These are phyloP conservation scores for Dendrostoma leiphaemia DNA, from an alignment of 2,329 filamentous ascomycete genomes.

Conservation along the genomic window DNA sequence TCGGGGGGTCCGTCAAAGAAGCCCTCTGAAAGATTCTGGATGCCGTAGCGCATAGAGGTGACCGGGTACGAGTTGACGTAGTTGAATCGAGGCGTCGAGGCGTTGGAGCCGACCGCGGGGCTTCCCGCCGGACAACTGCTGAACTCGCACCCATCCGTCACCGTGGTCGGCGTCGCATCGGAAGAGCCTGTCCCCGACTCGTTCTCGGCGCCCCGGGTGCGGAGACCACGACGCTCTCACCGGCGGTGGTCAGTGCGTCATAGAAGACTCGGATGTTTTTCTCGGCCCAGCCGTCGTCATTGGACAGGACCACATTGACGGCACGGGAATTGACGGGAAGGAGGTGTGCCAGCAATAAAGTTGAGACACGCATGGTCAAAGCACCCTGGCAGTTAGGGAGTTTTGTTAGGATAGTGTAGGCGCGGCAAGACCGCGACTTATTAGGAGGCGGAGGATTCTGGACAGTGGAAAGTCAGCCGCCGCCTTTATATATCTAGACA, in stretches of 20 bases:
- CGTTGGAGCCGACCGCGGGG: conserved; percentile 57
- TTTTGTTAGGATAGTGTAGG: too few relatives aligned
- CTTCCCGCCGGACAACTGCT: conserved; percentile 57
- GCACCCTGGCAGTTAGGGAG: background rate
- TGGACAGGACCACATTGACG: conserved; percentile 29
- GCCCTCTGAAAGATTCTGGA: conserved; percentile 51
- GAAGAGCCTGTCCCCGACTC: conserved; percentile 61
- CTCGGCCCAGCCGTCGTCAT: conserved; percentile 75
- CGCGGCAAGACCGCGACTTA: too few relatives aligned
- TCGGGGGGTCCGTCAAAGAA: conserved; percentile 57
- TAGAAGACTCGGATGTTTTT: conserved; percentile 62
- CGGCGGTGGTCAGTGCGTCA: conserved; percentile 50
- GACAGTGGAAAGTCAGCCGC: too few relatives aligned
- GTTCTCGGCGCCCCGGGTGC: conserved; percentile 65
- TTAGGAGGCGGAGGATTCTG: too few relatives aligned
- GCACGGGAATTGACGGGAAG: background rate
- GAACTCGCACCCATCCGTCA: conserved; percentile 55
- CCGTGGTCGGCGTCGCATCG: conserved; percentile 44
- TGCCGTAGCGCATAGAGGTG: conserved; percentile 61
- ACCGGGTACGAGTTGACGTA: conserved; percentile 72
- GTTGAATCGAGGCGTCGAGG: conserved; percentile 57
- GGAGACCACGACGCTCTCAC: conserved; percentile 62
- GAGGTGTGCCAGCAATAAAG: background rate
- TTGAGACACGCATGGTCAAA: conserved; percentile 1
- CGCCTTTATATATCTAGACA: too few relatives aligned